Base-by-base conservation (phyloP, 2,329 filamentous ascomycete genomes). In the Aspergillus candidus region DNA sequence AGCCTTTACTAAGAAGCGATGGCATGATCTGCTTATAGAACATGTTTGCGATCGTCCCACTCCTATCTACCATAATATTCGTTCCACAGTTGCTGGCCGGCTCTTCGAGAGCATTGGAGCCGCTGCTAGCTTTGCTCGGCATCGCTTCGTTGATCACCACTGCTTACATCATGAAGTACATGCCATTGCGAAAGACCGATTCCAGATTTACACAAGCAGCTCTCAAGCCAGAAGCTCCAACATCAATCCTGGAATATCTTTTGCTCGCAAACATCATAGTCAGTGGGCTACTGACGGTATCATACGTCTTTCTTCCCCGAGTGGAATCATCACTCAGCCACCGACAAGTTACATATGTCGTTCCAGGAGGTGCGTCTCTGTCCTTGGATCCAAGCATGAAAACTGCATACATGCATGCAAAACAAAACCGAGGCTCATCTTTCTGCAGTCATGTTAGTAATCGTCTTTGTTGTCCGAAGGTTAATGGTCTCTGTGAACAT, bases 401-500 rank as follows among this genome's bases (percentile, higher is more conserved):
- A 22, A 5, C 22, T 22, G 6, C 32, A 35, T 31, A 12, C 32
- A 7, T 14, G 34, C 54, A 15, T 44, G 54, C 30, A 52, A 50
- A 47, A 34, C 52, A n/a, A 37, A 22, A 55, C n/a, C n/a, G 41
- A 43, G 49, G 42, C 42, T 57, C 57, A 48, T 52, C 18, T 48
- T 38, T 32, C 6, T 46, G 38, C 41, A 71, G 68, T 49, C 30
- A 59, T 70, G 45, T 52, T 68, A 32, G 50, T 49, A 4, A 54
- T 55, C n/a, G 54, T 61, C 14, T 45, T 60, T 35, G 46, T 66
- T 22, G 66, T 59, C n/a, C 58, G 53, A 44, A 54, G 54, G 38
- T 47, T 61, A 4, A 68, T 70, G 61, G 48, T 57, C 32, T 68
- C 66, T 35, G 66, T 71, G 41, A 63, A 71, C 45, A 47, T 69